Percentiles rank a stretch among this genome's conserved stretches.
phyloP scores from a whole-genome alignment of 2,329 filamentous ascomycete species.

The Lachnellula occidentalis region DNA sequence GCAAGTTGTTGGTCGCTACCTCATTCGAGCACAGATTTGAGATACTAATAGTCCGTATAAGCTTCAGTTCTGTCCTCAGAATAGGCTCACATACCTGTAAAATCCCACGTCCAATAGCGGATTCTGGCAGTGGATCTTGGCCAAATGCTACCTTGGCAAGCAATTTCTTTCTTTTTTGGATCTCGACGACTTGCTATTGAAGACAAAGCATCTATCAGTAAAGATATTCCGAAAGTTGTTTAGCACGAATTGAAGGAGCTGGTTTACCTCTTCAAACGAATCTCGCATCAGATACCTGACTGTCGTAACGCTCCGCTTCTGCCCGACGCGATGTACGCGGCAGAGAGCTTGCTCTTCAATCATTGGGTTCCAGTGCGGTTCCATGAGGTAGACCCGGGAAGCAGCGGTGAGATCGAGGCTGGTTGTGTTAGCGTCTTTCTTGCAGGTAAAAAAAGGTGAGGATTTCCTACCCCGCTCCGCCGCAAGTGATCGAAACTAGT shows the following conservation, averaged over 20 bases:
- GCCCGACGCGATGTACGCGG: constrained; percentile 21
- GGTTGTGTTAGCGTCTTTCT: not conserved
- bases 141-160: constrained; percentile 8
- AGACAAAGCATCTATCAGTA: too few relatives aligned
- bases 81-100: not conserved
- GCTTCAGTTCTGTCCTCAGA: not conserved
- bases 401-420: constrained; percentile 19
- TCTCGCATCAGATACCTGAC: constrained; percentile 25
- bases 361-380: constrained; percentile 29
- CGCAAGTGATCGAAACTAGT: constrained; percentile 5
- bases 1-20: too few relatives aligned
- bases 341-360: constrained; percentile 26
- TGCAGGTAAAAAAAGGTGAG: too few relatives aligned
- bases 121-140: not conserved
- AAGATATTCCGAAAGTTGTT: too few relatives aligned
- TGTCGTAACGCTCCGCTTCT: constrained; percentile 18
- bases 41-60: not conserved
- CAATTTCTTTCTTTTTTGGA: constrained; percentile 9
- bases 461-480: constrained; percentile 5
- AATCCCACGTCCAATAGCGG: not conserved
- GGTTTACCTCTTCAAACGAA: constrained; percentile 22
- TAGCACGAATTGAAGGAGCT: too few relatives aligned
- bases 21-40: constrained; percentile 3
- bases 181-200: constrained; percentile 10
- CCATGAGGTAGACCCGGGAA: constrained; percentile 21